These are phyloP conservation scores for Venturia pyrina DNA, from an alignment of 2,329 filamentous ascomycete genomes.

Conservation along the genomic window DNA sequence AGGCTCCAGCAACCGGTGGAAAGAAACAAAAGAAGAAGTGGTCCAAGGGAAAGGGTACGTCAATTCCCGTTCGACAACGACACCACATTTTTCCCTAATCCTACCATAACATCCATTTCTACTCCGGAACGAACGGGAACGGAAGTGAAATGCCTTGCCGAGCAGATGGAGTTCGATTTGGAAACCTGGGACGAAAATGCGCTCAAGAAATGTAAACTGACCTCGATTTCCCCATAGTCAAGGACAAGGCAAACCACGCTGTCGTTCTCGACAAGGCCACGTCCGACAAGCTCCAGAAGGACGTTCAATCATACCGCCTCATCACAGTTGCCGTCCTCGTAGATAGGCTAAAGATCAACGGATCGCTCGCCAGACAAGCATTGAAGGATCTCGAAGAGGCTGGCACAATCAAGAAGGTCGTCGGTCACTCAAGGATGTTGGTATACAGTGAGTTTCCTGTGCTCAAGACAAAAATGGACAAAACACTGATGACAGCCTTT, in stretches of 20 bases:
- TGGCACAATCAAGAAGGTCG: constrained; percentile 96
- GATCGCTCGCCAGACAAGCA: constrained; percentile 84
- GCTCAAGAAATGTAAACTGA: background rate
- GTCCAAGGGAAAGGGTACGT: constrained; percentile 53
- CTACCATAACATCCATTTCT: constrained; percentile 13
- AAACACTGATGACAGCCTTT: background rate
- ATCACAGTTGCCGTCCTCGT: constrained; percentile 97
- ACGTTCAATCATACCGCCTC: constrained; percentile 99
- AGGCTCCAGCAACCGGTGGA: constrained; percentile 52
- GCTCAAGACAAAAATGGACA: background rate
- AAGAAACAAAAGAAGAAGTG: constrained; percentile 82
- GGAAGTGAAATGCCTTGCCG: background rate
- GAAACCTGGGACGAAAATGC: background rate
- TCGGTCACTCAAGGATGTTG: constrained; percentile 92
- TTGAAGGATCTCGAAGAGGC: constrained; percentile 92
- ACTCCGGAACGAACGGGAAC: background rate
- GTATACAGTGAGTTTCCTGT: constrained; percentile 71
- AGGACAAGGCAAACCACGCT: constrained; percentile 99
- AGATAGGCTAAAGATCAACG: constrained; percentile 99
- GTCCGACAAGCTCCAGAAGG: constrained; percentile 98
- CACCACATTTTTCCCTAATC: constrained; percentile 1
- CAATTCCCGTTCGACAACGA: constrained; percentile 17
- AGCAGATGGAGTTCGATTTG: background rate
- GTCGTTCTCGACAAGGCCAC: constrained; percentile 98
- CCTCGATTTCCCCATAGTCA: constrained; percentile 52